Percentiles rank a stretch among this genome's conserved stretches.
Conservation (phyloP, 148 eudicot genomes). For the Drosera capensis region DNA sequence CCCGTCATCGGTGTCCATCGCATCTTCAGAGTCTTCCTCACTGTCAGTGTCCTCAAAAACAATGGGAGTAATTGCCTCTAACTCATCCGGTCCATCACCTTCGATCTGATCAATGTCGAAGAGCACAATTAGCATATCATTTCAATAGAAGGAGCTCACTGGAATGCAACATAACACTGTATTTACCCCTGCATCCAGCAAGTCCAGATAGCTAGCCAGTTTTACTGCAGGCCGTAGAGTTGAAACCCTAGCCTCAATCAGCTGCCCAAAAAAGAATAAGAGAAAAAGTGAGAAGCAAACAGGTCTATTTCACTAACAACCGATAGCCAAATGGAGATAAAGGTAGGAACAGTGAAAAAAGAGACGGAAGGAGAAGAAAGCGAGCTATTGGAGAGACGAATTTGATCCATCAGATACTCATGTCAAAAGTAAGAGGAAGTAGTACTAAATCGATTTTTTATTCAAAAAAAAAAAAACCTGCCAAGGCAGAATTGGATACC, state of each 20-base stretch:
- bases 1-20: conserved; percentile 68
- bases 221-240: conserved; percentile 43
- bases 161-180: background rate
- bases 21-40: conserved; percentile 49
- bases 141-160: background rate
- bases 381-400: too few relatives aligned
- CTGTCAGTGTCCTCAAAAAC: conserved; percentile 59
- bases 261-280: conserved; percentile 29
- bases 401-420: too few relatives aligned
- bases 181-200: conserved; percentile 58
- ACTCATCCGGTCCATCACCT: conserved; percentile 42
- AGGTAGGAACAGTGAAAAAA: background rate
- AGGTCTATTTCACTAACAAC: background rate
- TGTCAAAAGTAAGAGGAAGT: background rate
- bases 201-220: conserved; percentile 58
- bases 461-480: background rate
- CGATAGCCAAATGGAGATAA: too few relatives aligned
- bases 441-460: background rate
- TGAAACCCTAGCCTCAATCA: conserved; percentile 73
- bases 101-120: conserved; percentile 26
- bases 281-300: background rate
- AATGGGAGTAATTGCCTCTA: conserved; percentile 26
- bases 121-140: background rate
- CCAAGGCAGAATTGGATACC: conserved; percentile 22
- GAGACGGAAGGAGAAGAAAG: too few relatives aligned